Evolutionary conservation across 495 filamentous ascomycete species (phyloP), one percentile per base, ranked within the genome.

Genomic region (Peziza echinospora): DNA sequence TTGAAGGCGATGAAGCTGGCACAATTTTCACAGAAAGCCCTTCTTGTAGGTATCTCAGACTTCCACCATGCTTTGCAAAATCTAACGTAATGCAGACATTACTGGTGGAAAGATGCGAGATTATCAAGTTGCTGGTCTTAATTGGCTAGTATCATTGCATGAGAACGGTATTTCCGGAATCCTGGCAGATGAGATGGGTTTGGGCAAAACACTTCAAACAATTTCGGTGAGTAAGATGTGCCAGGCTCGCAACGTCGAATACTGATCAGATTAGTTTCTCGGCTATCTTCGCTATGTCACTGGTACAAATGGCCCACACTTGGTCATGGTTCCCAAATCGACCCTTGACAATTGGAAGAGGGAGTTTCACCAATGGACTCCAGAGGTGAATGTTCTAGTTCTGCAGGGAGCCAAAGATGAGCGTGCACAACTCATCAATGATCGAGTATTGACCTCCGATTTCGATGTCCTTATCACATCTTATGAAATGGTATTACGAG

Each of bases 161-260:
- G 89, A 96, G 63, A 97, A 97, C 57, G 89, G 89, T 64, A 97
- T 97, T 53, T 94, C 87, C 21, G 89, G 89, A 45, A 97, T 97
- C 49, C 64, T 97, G 47, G 89, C 89, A 46, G 89, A 97, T 61
- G 89, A 97, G 64, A 94, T 94, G 86, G 86, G 86, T 56, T 64
- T 94, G 23, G 86, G 86, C 42, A 94, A 94, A 66, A 94, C 86
- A 1, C 62, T 94, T 42, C 86, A 94, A 65, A 94, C 86, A 0
- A 75, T 75, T 45, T 65, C 71, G n/a, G 57, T 60, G 48, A 23
- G 48, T 28, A 4, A 3, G 30, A n/a, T 44, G 24, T n/a, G n/a
- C n/a, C n/a, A n/a, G n/a, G n/a, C n/a, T n/a, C n/a, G n/a, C n/a
- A n/a, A n/a, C n/a, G 5, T 13, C 26, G 8, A 24, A 45, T 1